Conservation (phyloP, 257 asterid species). For the Fraxinus pennsylvanica region DNA sequence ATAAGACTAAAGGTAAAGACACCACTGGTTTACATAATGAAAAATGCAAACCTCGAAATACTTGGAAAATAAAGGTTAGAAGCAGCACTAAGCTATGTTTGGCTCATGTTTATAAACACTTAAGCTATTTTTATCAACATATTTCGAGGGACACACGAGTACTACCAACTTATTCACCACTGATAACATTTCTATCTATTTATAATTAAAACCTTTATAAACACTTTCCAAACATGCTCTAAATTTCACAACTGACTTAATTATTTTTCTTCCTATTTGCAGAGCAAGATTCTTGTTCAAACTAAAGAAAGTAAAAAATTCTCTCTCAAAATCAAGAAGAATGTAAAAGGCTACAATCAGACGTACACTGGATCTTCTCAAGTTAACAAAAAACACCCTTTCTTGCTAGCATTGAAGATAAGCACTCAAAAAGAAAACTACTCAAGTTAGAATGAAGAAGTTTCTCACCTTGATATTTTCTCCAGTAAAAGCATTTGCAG, state of each 20-base stretch:
- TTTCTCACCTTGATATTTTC: slow-evolving; percentile 51
- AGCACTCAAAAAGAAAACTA: slow-evolving; percentile 15
- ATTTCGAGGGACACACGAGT: no score
- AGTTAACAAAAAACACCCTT: background rate
- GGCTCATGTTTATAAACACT: no score
- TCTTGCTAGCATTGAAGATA: background rate
- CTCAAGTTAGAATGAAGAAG: slow-evolving; percentile 14
- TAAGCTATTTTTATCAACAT: no score
- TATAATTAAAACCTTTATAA: no score
- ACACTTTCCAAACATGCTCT: no score
- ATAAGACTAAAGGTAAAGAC: background rate
- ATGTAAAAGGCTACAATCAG: background rate
- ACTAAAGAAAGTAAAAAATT: background rate
- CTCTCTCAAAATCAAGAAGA: slow-evolving; percentile 6
- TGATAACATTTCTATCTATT: no score
- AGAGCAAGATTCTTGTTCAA: background rate
- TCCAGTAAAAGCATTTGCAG: slow-evolving; percentile 55
- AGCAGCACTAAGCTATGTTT: background rate
- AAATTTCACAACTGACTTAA: background rate
- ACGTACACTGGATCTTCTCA: background rate
- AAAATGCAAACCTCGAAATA: background rate
- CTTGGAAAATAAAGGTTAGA: background rate
- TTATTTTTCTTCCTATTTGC: slow-evolving; percentile 2
- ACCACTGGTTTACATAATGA: background rate
- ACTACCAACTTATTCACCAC: no score